These are phyloP conservation scores for Pseudocercospora fuligena DNA, from an alignment of 2,329 filamentous ascomycete genomes.

Conservation along the genomic window DNA sequence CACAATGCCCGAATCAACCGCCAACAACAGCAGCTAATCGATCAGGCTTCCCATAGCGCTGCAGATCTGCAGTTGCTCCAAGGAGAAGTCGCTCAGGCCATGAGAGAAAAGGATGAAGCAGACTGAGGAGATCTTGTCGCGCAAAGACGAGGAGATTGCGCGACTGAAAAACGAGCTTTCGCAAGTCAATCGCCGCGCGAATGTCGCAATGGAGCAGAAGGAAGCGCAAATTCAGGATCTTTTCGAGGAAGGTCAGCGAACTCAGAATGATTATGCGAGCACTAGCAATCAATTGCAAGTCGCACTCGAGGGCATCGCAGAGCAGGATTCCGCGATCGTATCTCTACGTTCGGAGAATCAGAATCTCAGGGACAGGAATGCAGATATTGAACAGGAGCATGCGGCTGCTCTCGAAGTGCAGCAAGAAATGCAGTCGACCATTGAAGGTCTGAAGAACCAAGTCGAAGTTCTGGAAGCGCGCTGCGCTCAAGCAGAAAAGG, in stretches of 20 bases:
- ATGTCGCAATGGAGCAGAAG: not conserved
- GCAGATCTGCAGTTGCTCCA: no score
- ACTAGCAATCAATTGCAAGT: not conserved
- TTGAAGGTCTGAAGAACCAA: not conserved
- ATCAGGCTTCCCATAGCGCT: no score
- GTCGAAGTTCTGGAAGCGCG: not conserved
- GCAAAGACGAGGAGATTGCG: no score
- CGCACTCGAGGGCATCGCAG: not conserved
- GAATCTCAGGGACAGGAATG: not conserved
- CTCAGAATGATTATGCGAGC: not conserved
- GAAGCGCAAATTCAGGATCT: not conserved
- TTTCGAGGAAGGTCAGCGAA: not conserved
- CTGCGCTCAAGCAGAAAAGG: not conserved
- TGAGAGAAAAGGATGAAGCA: no score
- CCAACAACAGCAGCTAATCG: no score
- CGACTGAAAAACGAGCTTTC: no score
- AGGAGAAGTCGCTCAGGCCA: no score
- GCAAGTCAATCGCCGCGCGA: not conserved
- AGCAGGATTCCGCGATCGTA: not conserved
- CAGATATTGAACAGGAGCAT: not conserved
- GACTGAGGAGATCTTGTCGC: no score
- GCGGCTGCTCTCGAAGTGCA: not conserved
- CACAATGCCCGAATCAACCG: no score
- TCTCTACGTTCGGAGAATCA: not conserved
- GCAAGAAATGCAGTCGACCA: not conserved